Evolutionary conservation across 2,329 filamentous ascomycete genomes (phyloP).

Genomic region (Didymella exigua): DNA sequence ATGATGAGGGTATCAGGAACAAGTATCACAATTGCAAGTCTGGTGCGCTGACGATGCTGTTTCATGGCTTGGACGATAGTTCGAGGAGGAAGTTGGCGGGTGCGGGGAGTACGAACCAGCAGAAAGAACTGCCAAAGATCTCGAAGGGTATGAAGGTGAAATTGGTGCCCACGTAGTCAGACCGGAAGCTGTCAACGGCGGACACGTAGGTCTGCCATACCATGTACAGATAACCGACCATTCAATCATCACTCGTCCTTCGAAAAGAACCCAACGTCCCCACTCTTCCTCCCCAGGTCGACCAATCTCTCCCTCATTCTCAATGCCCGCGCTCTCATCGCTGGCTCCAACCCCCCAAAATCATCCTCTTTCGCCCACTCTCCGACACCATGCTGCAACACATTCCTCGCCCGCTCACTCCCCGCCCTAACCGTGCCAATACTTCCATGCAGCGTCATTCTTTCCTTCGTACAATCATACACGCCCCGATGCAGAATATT

Average conservation of each 20-base stretch:
- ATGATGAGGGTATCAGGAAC: background rate
- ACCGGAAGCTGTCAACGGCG: background rate
- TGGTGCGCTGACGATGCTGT: background rate
- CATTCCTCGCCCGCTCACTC: slow-evolving; percentile 67
- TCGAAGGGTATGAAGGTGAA: background rate
- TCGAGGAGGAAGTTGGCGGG: background rate
- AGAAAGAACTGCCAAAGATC: background rate
- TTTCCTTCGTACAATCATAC: slow-evolving; percentile 64
- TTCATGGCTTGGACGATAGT: background rate
- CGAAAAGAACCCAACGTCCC: slow-evolving; percentile 63
- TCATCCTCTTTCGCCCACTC: slow-evolving; percentile 67
- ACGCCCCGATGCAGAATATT: slow-evolving; percentile 81
- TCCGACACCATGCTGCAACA: slow-evolving; percentile 75
- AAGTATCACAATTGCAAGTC: background rate
- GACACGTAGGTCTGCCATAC: background rate
- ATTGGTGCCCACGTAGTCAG: background rate
- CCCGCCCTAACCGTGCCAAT: slow-evolving; percentile 67
- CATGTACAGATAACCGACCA: background rate
- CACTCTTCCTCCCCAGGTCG: slow-evolving; percentile 64
- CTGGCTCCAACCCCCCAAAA: slow-evolving; percentile 64
- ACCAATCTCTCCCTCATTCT: slow-evolving; percentile 69
- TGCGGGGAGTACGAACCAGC: background rate
- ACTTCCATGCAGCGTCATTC: slow-evolving; percentile 74
- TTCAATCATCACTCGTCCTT: slow-evolving; percentile 38
- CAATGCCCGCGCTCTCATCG: slow-evolving; percentile 64